These are phyloP conservation scores for Albatrellus ellisii DNA, from an alignment of 768 basidiomycete genomes.

Conservation along the genomic window DNA sequence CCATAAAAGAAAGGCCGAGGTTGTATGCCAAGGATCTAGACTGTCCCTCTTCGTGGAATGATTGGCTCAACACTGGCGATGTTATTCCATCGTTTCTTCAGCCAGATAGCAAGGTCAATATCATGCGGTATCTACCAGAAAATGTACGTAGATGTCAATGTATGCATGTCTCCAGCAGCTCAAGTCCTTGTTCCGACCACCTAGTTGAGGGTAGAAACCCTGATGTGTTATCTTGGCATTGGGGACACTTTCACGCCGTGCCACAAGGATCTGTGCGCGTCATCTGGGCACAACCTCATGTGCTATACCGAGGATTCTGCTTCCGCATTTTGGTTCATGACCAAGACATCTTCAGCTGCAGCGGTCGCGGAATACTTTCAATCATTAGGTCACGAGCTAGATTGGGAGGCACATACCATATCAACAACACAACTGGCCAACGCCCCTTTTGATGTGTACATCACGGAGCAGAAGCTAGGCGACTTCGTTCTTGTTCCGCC, in stretches of 20 bases:
- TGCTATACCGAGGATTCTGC: slow-evolving; percentile 61
- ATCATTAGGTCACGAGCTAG: slow-evolving; percentile 44
- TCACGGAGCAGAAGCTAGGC: slow-evolving; percentile 61
- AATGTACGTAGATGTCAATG: slow-evolving; percentile 25
- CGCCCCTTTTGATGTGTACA: slow-evolving; percentile 58
- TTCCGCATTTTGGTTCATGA: slow-evolving; percentile 84
- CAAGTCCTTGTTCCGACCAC: neutral
- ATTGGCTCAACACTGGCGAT: slow-evolving; percentile 37
- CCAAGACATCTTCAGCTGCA: slow-evolving; percentile 41
- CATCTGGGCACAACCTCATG: slow-evolving; percentile 82
- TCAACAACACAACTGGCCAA: slow-evolving; percentile 47
- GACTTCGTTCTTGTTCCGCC: slow-evolving; percentile 76
- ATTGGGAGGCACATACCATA: slow-evolving; percentile 59
- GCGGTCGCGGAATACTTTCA: slow-evolving; percentile 44
- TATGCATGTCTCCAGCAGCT: slow-evolving; percentile 4
- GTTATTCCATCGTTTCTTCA: slow-evolving; percentile 41
- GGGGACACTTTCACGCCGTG: slow-evolving; percentile 77
- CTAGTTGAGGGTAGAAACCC: slow-evolving; percentile 53
- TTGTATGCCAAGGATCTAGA: slow-evolving; percentile 69
- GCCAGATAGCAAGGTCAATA: slow-evolving; percentile 41
- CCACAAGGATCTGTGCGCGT: slow-evolving; percentile 78
- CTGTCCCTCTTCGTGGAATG: slow-evolving; percentile 52
- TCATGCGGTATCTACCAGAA: slow-evolving; percentile 41
- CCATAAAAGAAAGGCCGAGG: slow-evolving; percentile 33
- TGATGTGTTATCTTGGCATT: slow-evolving; percentile 79